These are phyloP conservation scores for Malus asiatica DNA, from an alignment of 306 rosid species.

Conservation along the genomic window DNA sequence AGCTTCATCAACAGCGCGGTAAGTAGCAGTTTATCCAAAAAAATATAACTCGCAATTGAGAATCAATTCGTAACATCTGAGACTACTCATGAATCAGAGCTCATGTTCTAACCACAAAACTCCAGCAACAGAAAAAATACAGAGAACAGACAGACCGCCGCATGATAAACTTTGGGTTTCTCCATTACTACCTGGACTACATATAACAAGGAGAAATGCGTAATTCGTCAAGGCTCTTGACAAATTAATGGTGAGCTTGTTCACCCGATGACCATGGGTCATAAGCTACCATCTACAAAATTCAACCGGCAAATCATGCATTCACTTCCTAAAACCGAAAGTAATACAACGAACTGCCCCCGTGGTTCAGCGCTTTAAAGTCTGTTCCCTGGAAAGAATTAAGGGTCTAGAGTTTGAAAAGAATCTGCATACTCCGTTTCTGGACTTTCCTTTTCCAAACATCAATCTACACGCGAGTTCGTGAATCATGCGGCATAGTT, in stretches of 20 bases:
- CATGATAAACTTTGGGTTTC: background rate
- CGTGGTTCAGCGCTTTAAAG: conserved; percentile 12
- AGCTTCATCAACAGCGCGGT: too few species aligned
- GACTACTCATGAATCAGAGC: background rate
- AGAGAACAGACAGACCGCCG: too few species aligned
- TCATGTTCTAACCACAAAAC: background rate
- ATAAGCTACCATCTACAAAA: conserved; percentile 7
- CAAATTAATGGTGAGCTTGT: conserved; percentile 6
- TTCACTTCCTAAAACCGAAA: conserved; percentile 17
- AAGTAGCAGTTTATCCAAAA: background rate
- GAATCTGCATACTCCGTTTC: conserved; percentile 16
- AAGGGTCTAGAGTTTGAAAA: conserved; percentile 20
- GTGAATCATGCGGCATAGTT: conserved; percentile 37
- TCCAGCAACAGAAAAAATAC: too few species aligned
- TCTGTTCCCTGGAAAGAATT: conserved; percentile 31
- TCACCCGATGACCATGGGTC: background rate
- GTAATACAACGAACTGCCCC: conserved; percentile 26
- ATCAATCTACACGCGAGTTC: conserved; percentile 4
- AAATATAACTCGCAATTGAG: too few species aligned
- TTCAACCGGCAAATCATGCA: conserved; percentile 14
- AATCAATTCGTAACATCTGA: background rate
- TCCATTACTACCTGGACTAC: background rate
- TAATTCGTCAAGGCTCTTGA: conserved; percentile 5
- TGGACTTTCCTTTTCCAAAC: conserved; percentile 4
- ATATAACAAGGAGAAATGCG: background rate